These are phyloP conservation scores for Termitomyces sp. DNA, from an alignment of 768 basidiomycete species.

Conservation along the genomic window DNA sequence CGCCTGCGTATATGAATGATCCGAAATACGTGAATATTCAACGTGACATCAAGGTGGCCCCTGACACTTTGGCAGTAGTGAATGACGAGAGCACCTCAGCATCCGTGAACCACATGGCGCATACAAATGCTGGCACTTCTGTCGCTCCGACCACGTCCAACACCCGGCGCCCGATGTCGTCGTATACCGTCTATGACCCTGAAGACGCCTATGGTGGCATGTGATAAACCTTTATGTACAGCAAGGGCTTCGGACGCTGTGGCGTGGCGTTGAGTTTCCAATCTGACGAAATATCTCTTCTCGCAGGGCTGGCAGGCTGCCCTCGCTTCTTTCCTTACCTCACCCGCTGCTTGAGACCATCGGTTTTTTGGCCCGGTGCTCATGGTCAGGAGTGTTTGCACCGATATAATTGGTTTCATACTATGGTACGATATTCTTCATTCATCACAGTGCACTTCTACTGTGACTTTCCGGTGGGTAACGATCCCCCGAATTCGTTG, in stretches of 20 bases:
- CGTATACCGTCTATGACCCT: slow-evolving; percentile 49
- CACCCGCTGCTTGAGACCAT: neutral
- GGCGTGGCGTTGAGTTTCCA: neutral
- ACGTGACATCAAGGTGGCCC: slow-evolving; percentile 14
- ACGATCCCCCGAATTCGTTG: slow-evolving; percentile 12
- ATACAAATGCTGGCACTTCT: neutral
- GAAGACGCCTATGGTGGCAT: slow-evolving; percentile 70
- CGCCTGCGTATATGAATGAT: slow-evolving; percentile 7
- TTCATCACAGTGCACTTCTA: neutral
- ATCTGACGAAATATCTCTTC: neutral
- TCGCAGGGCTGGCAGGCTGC: slow-evolving; percentile 1
- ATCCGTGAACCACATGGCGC: neutral
- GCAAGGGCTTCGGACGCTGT: neutral
- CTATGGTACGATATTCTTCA: neutral
- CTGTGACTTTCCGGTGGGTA: slow-evolving; percentile 3
- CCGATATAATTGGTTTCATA: neutral
- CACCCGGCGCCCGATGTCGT: slow-evolving; percentile 12
- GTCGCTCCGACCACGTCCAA: neutral
- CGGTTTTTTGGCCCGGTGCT: slow-evolving; percentile 1
- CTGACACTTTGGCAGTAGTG: neutral
- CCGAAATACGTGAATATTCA: slow-evolving; percentile 15
- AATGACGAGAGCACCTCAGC: slow-evolving; percentile 3
- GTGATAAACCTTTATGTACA: slow-evolving; percentile 23
- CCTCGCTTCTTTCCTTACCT: neutral
- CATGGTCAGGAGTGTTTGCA: neutral